These are phyloP conservation scores for Aspergillus taichungensis DNA, from an alignment of 495 filamentous ascomycete genomes.

Conservation along the genomic window DNA sequence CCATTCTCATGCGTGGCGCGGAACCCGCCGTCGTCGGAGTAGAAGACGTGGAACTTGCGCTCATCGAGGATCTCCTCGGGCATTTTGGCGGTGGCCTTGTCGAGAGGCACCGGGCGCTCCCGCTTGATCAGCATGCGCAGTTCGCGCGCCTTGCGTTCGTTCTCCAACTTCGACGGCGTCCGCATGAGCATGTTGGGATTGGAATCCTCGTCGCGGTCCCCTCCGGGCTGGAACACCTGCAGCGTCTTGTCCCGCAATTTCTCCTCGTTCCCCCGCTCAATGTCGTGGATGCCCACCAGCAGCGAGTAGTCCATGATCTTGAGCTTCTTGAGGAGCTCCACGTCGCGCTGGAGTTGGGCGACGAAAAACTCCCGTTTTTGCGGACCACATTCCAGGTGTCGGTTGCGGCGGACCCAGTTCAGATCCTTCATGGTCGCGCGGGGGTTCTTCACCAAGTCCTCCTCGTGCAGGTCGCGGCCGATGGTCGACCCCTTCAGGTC, in stretches of 20 bases:
- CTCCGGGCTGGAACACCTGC: constrained; percentile 90
- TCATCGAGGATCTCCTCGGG: constrained; percentile 75
- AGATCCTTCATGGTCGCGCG: constrained; percentile 92
- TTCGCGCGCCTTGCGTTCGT: constrained; percentile 82
- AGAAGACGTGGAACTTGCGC: constrained; percentile 65
- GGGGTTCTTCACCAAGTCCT: constrained; percentile 79
- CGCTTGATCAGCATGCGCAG: constrained; percentile 85
- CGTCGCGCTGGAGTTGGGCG: constrained; percentile 80
- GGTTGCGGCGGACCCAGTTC: constrained; percentile 86
- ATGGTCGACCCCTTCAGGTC: constrained; percentile 97
- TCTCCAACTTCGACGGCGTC: constrained; percentile 92
- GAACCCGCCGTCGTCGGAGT: constrained; percentile 89
- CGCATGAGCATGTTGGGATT: constrained; percentile 63
- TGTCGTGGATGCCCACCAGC: constrained; percentile 87
- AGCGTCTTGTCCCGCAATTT: constrained; percentile 92
- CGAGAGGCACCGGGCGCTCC: constrained; percentile 86
- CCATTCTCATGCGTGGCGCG: constrained; percentile 89
- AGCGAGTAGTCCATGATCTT: constrained; percentile 99
- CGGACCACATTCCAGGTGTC: constrained; percentile 79
- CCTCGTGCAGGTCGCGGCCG: constrained; percentile 82
- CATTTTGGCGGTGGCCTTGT: constrained; percentile 74
- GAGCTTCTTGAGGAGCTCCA: constrained; percentile 70
- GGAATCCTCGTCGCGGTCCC: constrained; percentile 47
- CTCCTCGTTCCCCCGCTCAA: constrained; percentile 84
- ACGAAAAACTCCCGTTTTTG: constrained; percentile 79